A percentile compares a stretch with the other conserved stretches of the same genome.
These are phyloP conservation scores for Tolypocladium sp. DNA, from an alignment of 2,329 filamentous ascomycete species.

Conservation along the genomic window DNA sequence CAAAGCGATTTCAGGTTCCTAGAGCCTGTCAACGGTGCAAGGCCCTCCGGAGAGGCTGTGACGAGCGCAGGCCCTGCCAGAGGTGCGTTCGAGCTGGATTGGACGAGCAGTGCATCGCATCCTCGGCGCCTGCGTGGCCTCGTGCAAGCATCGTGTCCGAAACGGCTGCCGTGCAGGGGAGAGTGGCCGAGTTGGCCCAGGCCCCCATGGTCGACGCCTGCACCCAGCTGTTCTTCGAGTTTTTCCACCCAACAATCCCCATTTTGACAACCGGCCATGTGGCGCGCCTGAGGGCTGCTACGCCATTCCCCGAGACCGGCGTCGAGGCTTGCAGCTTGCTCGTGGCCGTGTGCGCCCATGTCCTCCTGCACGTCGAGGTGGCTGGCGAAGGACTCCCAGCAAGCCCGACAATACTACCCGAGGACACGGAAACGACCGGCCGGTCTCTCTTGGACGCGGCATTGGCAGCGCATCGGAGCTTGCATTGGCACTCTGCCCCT, in stretches of 20 bases:
- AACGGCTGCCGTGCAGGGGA: constrained; percentile 8
- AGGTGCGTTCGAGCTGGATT: constrained; percentile 32
- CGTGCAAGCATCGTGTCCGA: constrained; percentile 1
- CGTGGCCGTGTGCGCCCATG: constrained; percentile 29
- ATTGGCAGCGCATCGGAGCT: constrained; percentile 21
- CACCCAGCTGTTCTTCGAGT: constrained; percentile 27
- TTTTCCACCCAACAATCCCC: constrained; percentile 31
- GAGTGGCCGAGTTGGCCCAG: constrained; percentile 24
- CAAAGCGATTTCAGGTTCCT: constrained; percentile 32
- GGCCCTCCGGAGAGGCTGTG: constrained; percentile 32
- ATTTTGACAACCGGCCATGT: constrained; percentile 30
- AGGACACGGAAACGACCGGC: constrained; percentile 16
- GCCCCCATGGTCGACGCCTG: constrained; percentile 26
- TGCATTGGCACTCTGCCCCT: constrained; percentile 23
- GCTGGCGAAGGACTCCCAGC: constrained; percentile 13
- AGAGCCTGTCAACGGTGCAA: constrained; percentile 34
- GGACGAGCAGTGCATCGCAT: constrained; percentile 23
- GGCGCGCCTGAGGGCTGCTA: constrained; percentile 14
- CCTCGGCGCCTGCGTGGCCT: neutral
- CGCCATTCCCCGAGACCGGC: constrained; percentile 13
- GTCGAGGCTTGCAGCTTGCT: constrained; percentile 27
- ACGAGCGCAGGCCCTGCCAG: constrained; percentile 32
- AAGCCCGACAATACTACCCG: constrained; percentile 25
- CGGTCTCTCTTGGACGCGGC: constrained; percentile 27
- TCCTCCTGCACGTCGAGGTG: constrained; percentile 31